These are phyloP conservation scores for Iberis pinnata DNA, from an alignment of 345 rosid species.

Conservation along the genomic window DNA sequence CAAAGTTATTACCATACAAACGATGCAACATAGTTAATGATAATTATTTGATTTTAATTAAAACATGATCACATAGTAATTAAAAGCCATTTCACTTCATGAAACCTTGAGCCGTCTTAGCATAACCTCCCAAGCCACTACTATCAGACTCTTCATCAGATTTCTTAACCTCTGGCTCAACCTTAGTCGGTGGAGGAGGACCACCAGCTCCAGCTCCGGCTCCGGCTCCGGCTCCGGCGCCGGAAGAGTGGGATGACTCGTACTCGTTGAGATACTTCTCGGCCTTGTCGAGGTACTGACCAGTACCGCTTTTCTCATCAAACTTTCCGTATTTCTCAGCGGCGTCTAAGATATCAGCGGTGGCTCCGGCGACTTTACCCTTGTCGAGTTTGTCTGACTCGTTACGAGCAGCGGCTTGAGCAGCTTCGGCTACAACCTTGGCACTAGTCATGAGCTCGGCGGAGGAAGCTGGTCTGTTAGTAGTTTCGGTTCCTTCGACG, in stretches of 20 bases:
- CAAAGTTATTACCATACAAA: background rate
- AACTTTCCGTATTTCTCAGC: conserved; percentile 62
- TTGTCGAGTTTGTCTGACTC: conserved; percentile 46
- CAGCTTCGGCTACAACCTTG: conserved; percentile 58
- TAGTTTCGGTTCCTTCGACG: conserved; percentile 15
- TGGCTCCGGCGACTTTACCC: conserved; percentile 51
- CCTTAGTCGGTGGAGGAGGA: conserved; percentile 7
- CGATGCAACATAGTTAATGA: conserved; percentile 1
- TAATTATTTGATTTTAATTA: background rate
- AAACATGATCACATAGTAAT: background rate
- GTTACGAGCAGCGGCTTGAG: conserved; percentile 36
- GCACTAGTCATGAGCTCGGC: conserved; percentile 60
- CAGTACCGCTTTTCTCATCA: conserved; percentile 43
- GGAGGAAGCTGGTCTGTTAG: conserved; percentile 30
- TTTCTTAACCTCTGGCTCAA: conserved; percentile 16
- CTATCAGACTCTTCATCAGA: conserved; percentile 38
- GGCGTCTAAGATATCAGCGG: conserved; percentile 51
- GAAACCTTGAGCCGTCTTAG: conserved; percentile 61
- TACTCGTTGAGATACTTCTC: conserved; percentile 59
- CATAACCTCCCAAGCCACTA: conserved; percentile 41
- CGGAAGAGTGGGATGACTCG: conserved; percentile 34
- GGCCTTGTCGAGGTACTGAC: conserved; percentile 64
- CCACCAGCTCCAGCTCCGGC: conserved; percentile 17
- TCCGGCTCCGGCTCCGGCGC: conserved; percentile 31
- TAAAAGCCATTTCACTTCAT: conserved; percentile 25